A percentile compares a stretch with the other conserved stretches of the same genome.
These are phyloP conservation scores for Pyricularia sp. DNA, from an alignment of 2,329 filamentous ascomycete genomes.

Conservation along the genomic window DNA sequence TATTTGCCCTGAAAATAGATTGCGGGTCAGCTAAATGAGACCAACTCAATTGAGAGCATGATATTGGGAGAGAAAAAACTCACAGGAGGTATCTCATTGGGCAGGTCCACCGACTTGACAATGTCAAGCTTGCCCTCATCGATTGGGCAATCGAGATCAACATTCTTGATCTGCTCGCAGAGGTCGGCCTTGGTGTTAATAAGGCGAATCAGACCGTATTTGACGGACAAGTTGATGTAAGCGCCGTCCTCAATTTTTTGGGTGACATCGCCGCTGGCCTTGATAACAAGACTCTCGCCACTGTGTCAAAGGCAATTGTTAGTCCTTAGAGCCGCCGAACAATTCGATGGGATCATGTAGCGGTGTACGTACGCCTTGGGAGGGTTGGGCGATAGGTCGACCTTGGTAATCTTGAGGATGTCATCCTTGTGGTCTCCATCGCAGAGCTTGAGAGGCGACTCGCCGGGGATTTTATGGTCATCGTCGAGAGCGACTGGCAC, in stretches of 20 bases:
- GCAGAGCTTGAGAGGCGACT: slow-evolving; percentile 78
- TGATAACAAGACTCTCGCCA: slow-evolving; percentile 64
- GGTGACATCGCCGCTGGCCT: slow-evolving; percentile 61
- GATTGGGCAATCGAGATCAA: slow-evolving; percentile 80
- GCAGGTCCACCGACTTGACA: slow-evolving; percentile 72
- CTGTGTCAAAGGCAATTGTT: slow-evolving; percentile 29
- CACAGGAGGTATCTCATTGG: slow-evolving; percentile 79
- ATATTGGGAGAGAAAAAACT: slow-evolving; percentile 20
- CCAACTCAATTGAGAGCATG: not conserved
- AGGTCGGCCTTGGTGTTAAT: slow-evolving; percentile 71
- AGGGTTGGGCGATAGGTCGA: slow-evolving; percentile 77
- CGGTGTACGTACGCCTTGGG: slow-evolving; percentile 58
- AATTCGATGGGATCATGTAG: not conserved
- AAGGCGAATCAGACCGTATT: slow-evolving; percentile 85
- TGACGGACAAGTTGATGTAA: slow-evolving; percentile 72
- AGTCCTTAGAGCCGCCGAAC: not conserved
- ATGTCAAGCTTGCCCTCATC: slow-evolving; percentile 63
- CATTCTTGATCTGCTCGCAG: slow-evolving; percentile 78
- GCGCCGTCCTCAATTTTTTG: slow-evolving; percentile 65
- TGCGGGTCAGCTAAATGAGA: slow-evolving; percentile 10
- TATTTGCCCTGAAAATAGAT: slow-evolving; percentile 59
- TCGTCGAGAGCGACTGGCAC: slow-evolving; percentile 31
- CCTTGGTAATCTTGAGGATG: slow-evolving; percentile 61
- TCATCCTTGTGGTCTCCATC: slow-evolving; percentile 50
- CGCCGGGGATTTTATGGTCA: slow-evolving; percentile 58